Conservation (phyloP, 83 land plant species). For the Picea engelmannii region DNA sequence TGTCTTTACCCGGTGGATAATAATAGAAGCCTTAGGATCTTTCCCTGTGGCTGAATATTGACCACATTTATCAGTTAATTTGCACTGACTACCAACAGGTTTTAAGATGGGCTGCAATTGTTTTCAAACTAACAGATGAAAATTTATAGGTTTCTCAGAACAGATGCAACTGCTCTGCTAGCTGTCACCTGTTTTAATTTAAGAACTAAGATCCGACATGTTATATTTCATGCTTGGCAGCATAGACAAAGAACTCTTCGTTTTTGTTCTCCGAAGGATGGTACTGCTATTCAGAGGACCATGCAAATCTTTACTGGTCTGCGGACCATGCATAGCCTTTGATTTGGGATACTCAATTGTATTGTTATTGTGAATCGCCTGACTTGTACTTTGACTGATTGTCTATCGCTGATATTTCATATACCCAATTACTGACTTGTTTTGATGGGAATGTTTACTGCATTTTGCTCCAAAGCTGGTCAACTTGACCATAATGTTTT, state of each 20-base stretch:
- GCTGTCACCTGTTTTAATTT: constrained; percentile 14
- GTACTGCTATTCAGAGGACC: background rate
- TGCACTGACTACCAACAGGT: constrained; percentile 14
- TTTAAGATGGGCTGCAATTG: constrained; percentile 15
- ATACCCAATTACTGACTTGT: background rate
- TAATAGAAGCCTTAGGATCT: constrained; percentile 1
- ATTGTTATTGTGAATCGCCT: background rate
- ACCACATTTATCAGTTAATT: constrained; percentile 8
- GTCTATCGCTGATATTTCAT: background rate
- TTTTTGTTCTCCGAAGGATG: constrained; percentile 13
- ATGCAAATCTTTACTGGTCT: constrained; percentile 14
- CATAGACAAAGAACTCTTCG: constrained; percentile 11
- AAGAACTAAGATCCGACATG: constrained; percentile 5
- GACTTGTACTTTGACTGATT: no score
- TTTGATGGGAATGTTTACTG: background rate
- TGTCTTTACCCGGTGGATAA: constrained; percentile 16
- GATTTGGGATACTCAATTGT: constrained; percentile 12
- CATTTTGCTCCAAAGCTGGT: background rate
- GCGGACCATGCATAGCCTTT: constrained; percentile 15
- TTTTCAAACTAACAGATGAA: constrained; percentile 16
- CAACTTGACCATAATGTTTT: background rate
- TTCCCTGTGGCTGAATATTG: constrained; percentile 5
- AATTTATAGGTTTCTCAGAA: background rate
- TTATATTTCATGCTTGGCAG: constrained; percentile 11
- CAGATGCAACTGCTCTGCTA: constrained; percentile 10